Conservation (phyloP, 2,329 filamentous ascomycete genomes). For the Trichoderma arundinaceum region DNA sequence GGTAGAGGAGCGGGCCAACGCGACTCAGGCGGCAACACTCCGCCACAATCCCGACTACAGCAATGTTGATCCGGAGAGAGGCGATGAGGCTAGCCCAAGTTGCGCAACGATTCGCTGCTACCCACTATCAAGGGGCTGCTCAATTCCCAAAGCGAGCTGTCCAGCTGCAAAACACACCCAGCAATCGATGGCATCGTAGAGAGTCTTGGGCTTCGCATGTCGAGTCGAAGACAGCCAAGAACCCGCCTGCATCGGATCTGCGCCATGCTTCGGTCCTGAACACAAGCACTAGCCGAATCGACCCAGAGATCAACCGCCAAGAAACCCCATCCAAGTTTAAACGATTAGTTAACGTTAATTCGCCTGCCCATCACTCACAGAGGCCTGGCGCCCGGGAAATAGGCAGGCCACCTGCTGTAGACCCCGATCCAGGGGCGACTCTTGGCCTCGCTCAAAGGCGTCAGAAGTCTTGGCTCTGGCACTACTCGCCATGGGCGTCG, state of each 20-base stretch:
- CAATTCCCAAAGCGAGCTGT: background rate
- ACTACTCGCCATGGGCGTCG: constrained; percentile 9
- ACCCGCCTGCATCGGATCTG: background rate
- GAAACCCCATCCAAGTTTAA: constrained; percentile 14
- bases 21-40: constrained; percentile 10
- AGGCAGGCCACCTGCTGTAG: constrained; percentile 7
- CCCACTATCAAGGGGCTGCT: background rate
- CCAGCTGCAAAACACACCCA: background rate
- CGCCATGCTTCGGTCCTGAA: background rate
- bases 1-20: constrained; percentile 8
- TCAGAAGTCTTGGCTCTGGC: constrained; percentile 6
- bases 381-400: constrained; percentile 12
- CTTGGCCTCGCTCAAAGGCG: background rate
- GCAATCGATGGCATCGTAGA: background rate
- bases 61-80: constrained; percentile 9
- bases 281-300: constrained; percentile 9
- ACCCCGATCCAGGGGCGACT: constrained; percentile 7
- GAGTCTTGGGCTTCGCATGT: background rate
- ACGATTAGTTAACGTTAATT: constrained; percentile 20
- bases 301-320: constrained; percentile 16
- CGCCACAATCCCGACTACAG: background rate
- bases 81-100: background rate
- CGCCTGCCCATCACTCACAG: constrained; percentile 19
- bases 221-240: background rate
- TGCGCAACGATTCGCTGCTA: background rate